phyloP scores from a whole-genome alignment of 768 basidiomycete genomes.

The Rhodotorula paludigena region DNA sequence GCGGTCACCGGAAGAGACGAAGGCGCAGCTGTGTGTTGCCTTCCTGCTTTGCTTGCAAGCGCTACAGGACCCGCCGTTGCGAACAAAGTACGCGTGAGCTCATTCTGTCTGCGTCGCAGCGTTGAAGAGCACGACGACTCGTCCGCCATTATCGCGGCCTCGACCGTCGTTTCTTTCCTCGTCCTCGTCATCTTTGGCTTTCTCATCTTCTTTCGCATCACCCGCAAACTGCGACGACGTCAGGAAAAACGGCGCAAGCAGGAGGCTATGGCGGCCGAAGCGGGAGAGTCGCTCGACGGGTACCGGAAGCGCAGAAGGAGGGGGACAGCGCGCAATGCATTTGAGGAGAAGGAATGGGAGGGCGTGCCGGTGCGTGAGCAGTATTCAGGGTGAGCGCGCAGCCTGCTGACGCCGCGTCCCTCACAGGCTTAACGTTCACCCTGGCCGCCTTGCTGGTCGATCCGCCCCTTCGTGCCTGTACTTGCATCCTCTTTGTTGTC shows the following conservation, averaged over 20 bases:
- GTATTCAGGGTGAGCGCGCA: too few species aligned
- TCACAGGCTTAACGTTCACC: too few species aligned
- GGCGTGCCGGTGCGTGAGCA: background rate
- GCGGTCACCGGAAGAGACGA: too few species aligned
- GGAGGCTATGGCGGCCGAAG: background rate
- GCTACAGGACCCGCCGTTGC: too few species aligned
- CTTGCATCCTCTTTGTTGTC: too few species aligned
- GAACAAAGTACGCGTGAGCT: too few species aligned
- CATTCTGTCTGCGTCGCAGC: too few species aligned
- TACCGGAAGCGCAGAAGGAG: background rate
- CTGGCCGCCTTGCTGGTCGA: too few species aligned
- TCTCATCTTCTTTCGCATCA: constrained; percentile 10
- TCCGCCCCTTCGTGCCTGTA: too few species aligned
- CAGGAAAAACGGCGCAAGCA: background rate
- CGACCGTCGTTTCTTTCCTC: constrained; percentile 22
- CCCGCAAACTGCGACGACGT: background rate
- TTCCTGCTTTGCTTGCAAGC: too few species aligned
- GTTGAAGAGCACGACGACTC: background rate
- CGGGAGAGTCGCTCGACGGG: background rate
- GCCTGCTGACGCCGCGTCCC: too few species aligned
- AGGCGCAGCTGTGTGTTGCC: too few species aligned
- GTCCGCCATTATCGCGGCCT: constrained; percentile 7
- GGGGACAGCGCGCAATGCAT: background rate
- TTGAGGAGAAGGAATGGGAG: background rate
- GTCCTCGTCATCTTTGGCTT: constrained; percentile 1